Evolutionary conservation across 345 rosid genomes (phyloP).

Genomic region (Excoecaria cochinchinensis): DNA sequence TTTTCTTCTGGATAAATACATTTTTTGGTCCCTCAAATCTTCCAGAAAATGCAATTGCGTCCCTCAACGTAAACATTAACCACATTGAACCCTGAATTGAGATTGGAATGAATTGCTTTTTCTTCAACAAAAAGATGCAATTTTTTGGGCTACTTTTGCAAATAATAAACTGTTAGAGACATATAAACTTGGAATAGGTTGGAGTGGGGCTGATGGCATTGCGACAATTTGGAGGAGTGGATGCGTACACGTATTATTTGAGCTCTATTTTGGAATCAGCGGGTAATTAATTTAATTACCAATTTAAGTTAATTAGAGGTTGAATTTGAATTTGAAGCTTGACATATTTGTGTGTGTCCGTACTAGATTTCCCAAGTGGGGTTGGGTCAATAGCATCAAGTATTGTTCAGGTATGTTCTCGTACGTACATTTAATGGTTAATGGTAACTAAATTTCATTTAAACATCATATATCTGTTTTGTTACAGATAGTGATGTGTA

Average conservation of each 20-base stretch:
- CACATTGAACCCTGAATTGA: too few species aligned
- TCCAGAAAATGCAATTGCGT: too few species aligned
- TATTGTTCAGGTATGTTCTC: too few species aligned
- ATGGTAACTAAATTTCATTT: background rate
- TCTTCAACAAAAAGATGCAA: too few species aligned
- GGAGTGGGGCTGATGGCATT: slow-evolving; percentile 45
- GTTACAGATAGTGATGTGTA: background rate
- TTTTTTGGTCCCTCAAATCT: too few species aligned
- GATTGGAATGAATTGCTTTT: too few species aligned
- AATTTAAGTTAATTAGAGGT: too few species aligned
- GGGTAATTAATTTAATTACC: slow-evolving; percentile 30
- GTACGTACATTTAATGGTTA: too few species aligned
- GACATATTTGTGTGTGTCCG: background rate
- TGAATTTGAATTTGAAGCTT: background rate
- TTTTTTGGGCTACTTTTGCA: too few species aligned
- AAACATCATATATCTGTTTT: background rate
- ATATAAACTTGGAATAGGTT: slow-evolving; percentile 26
- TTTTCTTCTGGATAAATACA: too few species aligned
- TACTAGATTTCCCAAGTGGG: slow-evolving; percentile 31
- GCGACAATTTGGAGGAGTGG: slow-evolving; percentile 42
- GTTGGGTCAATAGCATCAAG: slow-evolving; percentile 37
- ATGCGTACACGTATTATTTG: slow-evolving; percentile 32
- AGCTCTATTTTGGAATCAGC: slow-evolving; percentile 39
- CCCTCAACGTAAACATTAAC: too few species aligned
- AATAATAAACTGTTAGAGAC: too few species aligned